Percentiles rank a stretch among this genome's conserved stretches.
Conservation (phyloP, 768 basidiomycete species). For the Hydnum rufescens region DNA sequence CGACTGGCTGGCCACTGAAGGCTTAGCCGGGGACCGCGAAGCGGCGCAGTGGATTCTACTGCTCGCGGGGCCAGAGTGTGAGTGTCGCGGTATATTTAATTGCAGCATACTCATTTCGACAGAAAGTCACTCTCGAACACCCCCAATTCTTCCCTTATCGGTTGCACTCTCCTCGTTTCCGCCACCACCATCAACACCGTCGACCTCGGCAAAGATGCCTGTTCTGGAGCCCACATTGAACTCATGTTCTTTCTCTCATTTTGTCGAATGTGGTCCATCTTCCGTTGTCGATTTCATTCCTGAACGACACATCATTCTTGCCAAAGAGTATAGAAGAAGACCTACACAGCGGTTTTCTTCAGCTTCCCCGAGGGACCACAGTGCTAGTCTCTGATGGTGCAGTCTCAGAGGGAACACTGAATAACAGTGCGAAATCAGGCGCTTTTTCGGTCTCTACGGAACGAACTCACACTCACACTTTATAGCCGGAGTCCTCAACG, state of each 20-base stretch:
- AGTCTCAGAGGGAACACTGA: constrained; percentile 45
- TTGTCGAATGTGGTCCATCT: constrained; percentile 36
- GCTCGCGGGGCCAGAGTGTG: constrained; percentile 42
- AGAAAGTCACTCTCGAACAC: constrained; percentile 37
- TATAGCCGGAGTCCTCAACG: constrained; percentile 36
- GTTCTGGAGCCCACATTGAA: constrained; percentile 26
- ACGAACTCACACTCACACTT: neutral
- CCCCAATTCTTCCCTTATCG: constrained; percentile 46
- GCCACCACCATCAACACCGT: constrained; percentile 17
- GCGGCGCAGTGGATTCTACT: constrained; percentile 64
- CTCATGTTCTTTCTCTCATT: constrained; percentile 33
- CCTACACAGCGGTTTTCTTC: constrained; percentile 52
- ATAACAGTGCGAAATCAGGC: constrained; percentile 21
- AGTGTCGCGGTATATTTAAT: no score
- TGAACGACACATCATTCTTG: constrained; percentile 38
- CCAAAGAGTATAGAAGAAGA: constrained; percentile 56
- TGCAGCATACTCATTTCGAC: no score
- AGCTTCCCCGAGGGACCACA: constrained; percentile 41
- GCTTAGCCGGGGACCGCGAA: constrained; percentile 42
- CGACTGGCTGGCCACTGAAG: constrained; percentile 52
- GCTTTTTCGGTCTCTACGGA: neutral
- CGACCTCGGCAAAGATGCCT: constrained; percentile 7
- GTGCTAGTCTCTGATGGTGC: constrained; percentile 46
- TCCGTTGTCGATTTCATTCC: constrained; percentile 37
- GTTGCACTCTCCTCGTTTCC: constrained; percentile 47